Base-by-base conservation (phyloP, 768 basidiomycete genomes). In the Serendipita sp. region DNA sequence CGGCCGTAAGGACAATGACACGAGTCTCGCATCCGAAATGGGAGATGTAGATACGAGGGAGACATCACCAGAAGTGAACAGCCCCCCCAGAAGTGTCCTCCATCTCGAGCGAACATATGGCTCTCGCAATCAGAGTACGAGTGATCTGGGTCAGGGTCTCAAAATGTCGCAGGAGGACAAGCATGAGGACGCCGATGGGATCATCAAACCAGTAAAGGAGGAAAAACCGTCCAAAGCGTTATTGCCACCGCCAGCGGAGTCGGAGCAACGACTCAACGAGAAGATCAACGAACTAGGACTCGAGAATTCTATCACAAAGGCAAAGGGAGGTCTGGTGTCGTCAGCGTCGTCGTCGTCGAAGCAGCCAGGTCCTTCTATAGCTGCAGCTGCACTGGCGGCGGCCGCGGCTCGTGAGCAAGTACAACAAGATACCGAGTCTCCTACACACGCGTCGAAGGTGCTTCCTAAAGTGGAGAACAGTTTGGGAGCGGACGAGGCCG, bases 401-500 rank as follows among this genome's bases (percentile, higher is more conserved):
- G 26, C n/a, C n/a, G 9, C n/a, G 9, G 45, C 45, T 28, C 20
- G 26, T 20, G 20, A 20, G 7, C 45, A 58, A 24, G 24, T 11
- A 51, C 48, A 51, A 26, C 48, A 13, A 1, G 53, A 58, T 13
- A 34, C 9, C 53, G 53, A 58, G 30, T 26, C 24, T 34, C 53
- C 53, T n/a, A 58, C 53, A 20, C 24, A 58, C 9, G 53, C 53
- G 4, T 26, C 24, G 13, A 58, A 58, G 2, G 53, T 58, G 3
- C 53, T 58, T 22, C 53, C 53, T 4, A 58, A 58, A 20, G 33
- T 58, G 11, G 53, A 58, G 20, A 22, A 13, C 4, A 58, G 53
- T 31, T 33, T 58, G 24, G 53, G 53, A n/a, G 53, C 53, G 24
- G 53, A 58, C 20, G 53, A 58, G 30, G 53, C 53, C 4, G 53